Evolutionary conservation across 305 asterid genomes (phyloP), one percentile per base, ranked within the genome.

Genomic region (Lippia alba): DNA sequence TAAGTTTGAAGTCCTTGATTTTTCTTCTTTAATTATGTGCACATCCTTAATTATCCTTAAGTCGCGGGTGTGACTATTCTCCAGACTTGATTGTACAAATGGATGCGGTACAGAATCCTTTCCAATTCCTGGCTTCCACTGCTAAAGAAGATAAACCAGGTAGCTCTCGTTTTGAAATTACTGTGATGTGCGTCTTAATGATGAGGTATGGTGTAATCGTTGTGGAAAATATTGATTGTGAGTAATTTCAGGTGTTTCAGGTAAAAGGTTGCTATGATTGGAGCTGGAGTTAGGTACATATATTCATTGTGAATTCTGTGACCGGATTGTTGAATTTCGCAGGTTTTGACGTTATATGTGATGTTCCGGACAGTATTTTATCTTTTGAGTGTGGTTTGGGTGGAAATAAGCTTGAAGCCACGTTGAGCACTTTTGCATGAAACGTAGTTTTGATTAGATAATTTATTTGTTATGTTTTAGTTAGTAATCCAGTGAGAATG

Each of bases 241-340:
- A 68, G 50, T 39, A 14, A 78, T 70, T 78, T 69, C 82, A 85
- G 96, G 82, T 67, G 66, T 77, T 64, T 39, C 83, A 73, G 76
- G 74, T 69, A 83, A 80, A 74, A 86, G 80, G 95, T 90, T 75
- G 98, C 96, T 14, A 93, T 92, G 62, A 81, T 92, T 64, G 98
- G 98, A 70, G 98, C 98, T 56, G 98, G 98, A 55, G 93, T 90
- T 53, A 92, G 98, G 97, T 92, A 41, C 53, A n/a, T n/a, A n/a
- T n/a, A 79, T 59, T 44, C 12, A 33, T 34, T 36, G 17, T 15
- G 20, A 57, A 49, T 63, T 64, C 39, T 45, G 19, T 53, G 20
- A 48, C 49, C 41, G 3, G 4, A 46, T 62, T 34, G 36, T 66
- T 59, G 55, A 44, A 19, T 61, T 76, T 56, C 32, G 18, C 17